Base-by-base conservation (phyloP, 2,329 filamentous ascomycete species). In the Chlorencoelia australis region DNA sequence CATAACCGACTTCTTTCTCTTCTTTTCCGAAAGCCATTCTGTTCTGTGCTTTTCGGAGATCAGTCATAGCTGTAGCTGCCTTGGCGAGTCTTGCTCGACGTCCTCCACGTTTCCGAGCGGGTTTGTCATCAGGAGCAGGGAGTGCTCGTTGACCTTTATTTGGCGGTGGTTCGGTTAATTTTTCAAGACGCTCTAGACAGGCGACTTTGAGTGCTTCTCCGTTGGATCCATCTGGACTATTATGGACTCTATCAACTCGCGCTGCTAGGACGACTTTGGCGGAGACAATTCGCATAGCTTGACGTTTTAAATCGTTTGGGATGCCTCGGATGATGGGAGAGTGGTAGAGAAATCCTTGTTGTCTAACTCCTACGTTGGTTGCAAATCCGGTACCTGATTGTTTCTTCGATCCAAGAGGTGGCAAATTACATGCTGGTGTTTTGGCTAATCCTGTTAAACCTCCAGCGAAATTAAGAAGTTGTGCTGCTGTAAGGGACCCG, bases 51-150 rank as follows among this genome's bases (percentile, higher is more conserved):
- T 96, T 95, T 47, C 88, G 79, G 19, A 98, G 67, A 37, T 98
- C 91, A 0, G 91, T 98, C 86, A 95, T 94, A 42, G 91, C 89
- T 5, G 85, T 85, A 4, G 89, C 88, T 60, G 94, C 91, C 70
- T 98, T 98, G 42, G 89, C 89, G 60, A 94, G 94, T 39, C 91
- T 71, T 9, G 88, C 91, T 47, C 87, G 72, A 37, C 89, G 71
- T 34, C 91, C 91, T 59, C 91, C 91, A 46, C 91, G 82, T 60
- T 98, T 98, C 21, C 88, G 73, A 1, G 84, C 79, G 1, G 87
- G 91, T 59, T 96, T 98, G 61, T 98, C 91, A 55, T 96, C 91
- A 0, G 91, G 91, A 0, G 85, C 84, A 1, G 89, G 89, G 0
- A 96, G 72, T 1, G 91, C 91, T 43, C 86, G 79, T 11, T 77